phyloP scores from a whole-genome alignment of 73 alveolate genomes.

The Stentor roeselii region DNA sequence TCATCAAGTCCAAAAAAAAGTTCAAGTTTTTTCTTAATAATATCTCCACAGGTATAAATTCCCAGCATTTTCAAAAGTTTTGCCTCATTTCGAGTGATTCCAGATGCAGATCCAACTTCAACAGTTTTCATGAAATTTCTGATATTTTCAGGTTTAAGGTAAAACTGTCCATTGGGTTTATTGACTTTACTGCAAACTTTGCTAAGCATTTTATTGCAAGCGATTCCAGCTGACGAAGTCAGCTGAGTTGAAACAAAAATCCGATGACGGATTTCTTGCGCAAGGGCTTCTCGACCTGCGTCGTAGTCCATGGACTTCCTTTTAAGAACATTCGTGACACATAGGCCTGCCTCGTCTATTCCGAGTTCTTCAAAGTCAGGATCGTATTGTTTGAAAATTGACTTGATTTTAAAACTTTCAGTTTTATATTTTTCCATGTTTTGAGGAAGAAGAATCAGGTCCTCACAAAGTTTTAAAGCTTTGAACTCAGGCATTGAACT shows the following conservation, averaged over 20 bases:
- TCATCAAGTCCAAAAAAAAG: conserved; percentile 44
- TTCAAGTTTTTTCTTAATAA: conserved; percentile 57
- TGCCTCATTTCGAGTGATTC: conserved; percentile 75
- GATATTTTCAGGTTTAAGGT: conserved; percentile 62
- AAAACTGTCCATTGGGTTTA: conserved; percentile 95
- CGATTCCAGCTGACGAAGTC: conserved; percentile 96
- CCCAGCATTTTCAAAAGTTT: conserved; percentile 54
- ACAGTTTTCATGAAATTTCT: conserved; percentile 52
- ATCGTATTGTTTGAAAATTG: conserved; percentile 77
- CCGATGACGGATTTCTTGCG: conserved; percentile 67
- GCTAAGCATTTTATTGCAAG: conserved; percentile 95
- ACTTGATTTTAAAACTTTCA: conserved; percentile 51
- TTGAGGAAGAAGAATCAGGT: conserved; percentile 67
- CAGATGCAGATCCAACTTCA: conserved; percentile 77
- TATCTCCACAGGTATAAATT: conserved; percentile 59
- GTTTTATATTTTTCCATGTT: conserved; percentile 73
- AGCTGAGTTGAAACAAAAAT: conserved; percentile 75
- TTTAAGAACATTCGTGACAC: conserved; percentile 76
- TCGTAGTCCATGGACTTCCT: conserved; percentile 44
- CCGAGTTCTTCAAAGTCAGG: conserved; percentile 85
- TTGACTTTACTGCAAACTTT: conserved; percentile 91
- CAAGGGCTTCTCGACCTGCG: conserved; percentile 83
- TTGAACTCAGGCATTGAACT: conserved; percentile 99
- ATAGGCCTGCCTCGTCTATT: conserved; percentile 94
- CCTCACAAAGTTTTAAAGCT: conserved; percentile 90